phyloP scores from a whole-genome alignment of 2,329 filamentous ascomycete species.

The Fusarium sacchari region DNA sequence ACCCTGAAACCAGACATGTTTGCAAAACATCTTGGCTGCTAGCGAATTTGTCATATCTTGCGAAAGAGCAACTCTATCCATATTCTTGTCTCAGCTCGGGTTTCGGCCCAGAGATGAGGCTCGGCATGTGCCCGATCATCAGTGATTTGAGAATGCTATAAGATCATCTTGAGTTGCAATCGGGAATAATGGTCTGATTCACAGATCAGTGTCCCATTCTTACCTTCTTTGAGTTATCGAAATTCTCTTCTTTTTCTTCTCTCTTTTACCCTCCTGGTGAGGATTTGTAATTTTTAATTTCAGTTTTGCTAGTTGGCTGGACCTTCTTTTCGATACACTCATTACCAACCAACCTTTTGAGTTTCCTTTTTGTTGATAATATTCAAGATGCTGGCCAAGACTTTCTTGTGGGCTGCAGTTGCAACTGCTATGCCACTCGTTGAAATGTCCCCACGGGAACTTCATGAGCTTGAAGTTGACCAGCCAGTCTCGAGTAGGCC shows the following conservation, averaged over 20 bases:
- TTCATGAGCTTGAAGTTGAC: background rate
- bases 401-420: background rate
- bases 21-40: slow-evolving; percentile 7
- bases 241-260: background rate
- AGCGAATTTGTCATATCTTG: background rate
- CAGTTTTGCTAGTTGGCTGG: background rate
- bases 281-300: background rate
- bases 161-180: background rate
- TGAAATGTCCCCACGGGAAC: slow-evolving; percentile 15
- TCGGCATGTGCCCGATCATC: background rate
- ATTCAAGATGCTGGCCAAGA: slow-evolving; percentile 1
- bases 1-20: slow-evolving; percentile 9
- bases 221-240: background rate
- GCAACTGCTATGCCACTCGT: slow-evolving; percentile 19
- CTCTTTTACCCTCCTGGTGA: slow-evolving; percentile 19
- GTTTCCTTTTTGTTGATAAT: background rate
- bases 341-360: background rate
- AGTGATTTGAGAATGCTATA: background rate
- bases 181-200: background rate
- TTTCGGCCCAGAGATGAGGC: background rate
- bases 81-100: background rate
- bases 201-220: background rate
- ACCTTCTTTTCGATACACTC: background rate
- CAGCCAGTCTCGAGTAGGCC: slow-evolving; percentile 15
- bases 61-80: background rate